Conservation (phyloP, 768 basidiomycete species). For the Coprinopsis marcescibilis region DNA sequence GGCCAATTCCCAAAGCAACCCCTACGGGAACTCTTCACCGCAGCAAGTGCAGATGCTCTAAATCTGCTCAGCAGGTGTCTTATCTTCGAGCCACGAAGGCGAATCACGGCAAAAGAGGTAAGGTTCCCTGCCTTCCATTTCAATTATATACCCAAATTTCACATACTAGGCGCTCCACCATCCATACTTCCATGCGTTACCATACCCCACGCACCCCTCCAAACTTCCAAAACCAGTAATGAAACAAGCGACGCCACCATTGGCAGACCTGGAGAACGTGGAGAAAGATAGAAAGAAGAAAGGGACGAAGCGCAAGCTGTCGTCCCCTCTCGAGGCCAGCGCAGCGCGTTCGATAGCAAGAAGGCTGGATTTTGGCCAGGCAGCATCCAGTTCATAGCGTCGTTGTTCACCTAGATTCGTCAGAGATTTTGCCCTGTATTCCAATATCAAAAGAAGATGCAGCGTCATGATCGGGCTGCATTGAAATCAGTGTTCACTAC, state of each 20-base stretch:
- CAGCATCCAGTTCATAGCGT: constrained; percentile 30
- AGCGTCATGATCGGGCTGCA: too few relatives aligned
- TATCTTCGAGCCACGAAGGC: constrained; percentile 77
- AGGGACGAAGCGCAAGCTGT: constrained; percentile 65
- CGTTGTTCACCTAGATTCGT: neutral
- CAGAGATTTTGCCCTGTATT: neutral
- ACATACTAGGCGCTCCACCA: constrained; percentile 70
- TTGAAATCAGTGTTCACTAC: too few relatives aligned
- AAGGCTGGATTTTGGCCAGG: constrained; percentile 64
- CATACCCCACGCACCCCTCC: constrained; percentile 83
- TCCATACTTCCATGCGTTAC: constrained; percentile 80
- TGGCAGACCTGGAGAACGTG: constrained; percentile 76
- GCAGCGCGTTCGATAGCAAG: constrained; percentile 58
- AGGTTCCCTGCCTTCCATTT: constrained; percentile 17
- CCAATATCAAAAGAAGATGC: too few relatives aligned
- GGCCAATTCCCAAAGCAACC: constrained; percentile 82
- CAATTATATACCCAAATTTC: constrained; percentile 2
- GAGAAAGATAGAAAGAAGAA: constrained; percentile 39
- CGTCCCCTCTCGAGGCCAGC: constrained; percentile 47
- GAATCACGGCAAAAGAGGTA: constrained; percentile 78
- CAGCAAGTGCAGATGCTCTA: constrained; percentile 79
- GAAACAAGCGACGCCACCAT: constrained; percentile 42
- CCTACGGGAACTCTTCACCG: constrained; percentile 84
- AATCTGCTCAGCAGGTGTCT: constrained; percentile 79
- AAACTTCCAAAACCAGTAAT: constrained; percentile 75